Conservation (phyloP, 345 rosid species). For the Luvunga scandens region DNA sequence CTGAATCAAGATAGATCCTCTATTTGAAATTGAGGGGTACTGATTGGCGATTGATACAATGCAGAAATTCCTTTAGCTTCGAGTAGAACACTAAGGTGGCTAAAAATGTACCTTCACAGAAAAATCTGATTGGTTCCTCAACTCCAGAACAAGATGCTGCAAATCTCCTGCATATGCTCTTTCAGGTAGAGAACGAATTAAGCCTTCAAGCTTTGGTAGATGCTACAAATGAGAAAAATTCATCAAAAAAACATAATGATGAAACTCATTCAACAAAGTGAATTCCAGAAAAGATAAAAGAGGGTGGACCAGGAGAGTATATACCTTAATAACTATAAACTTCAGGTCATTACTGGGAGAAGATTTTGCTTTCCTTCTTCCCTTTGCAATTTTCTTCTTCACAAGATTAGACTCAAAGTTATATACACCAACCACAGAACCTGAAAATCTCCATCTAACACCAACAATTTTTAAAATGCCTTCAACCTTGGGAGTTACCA, state of each 20-base stretch:
- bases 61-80: background rate
- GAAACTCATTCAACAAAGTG: slow-evolving; percentile 8
- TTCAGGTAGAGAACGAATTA: slow-evolving; percentile 56
- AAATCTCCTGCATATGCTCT: slow-evolving; percentile 76
- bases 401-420: slow-evolving; percentile 50
- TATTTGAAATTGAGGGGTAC: background rate
- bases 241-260: background rate
- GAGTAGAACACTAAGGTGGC: background rate
- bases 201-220: slow-evolving; percentile 88
- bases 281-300: slow-evolving; percentile 17
- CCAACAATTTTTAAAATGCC: slow-evolving; percentile 85
- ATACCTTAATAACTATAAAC: slow-evolving; percentile 86
- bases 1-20: background rate
- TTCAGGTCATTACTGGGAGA: slow-evolving; percentile 54
- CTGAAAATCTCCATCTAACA: slow-evolving; percentile 86
- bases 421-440: slow-evolving; percentile 69
- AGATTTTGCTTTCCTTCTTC: slow-evolving; percentile 51
- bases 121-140: slow-evolving; percentile 66
- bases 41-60: background rate
- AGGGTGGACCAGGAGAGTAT: background rate
- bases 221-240: slow-evolving; percentile 38
- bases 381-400: slow-evolving; percentile 48
- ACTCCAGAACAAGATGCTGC: slow-evolving; percentile 63
- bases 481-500: slow-evolving; percentile 80
- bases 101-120: slow-evolving; percentile 62